phyloP scores from a whole-genome alignment of 1,139 yeast species.

The Geotrichum restrictum region DNA sequence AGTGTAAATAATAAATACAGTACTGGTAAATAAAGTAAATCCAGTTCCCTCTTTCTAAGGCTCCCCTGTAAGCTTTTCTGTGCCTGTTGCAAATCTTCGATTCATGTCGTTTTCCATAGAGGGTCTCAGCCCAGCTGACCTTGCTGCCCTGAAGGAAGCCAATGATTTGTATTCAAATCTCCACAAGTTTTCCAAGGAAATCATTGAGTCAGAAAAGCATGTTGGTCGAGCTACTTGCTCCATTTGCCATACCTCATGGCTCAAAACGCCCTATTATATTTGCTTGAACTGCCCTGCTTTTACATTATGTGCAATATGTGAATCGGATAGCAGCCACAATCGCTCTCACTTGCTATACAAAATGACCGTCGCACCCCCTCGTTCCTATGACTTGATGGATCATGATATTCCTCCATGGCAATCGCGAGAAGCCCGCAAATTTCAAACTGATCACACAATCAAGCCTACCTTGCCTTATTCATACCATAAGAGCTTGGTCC shows the following conservation, averaged over 20 bases:
- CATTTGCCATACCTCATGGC: background rate
- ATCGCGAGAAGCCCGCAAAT: slow-evolving; percentile 20
- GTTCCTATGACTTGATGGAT: slow-evolving; percentile 1
- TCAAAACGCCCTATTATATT: slow-evolving; percentile 2
- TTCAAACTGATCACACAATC: slow-evolving; percentile 3
- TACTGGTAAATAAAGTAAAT: too few relatives aligned
- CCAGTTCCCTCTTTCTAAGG: too few relatives aligned
- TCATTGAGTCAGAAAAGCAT: background rate
- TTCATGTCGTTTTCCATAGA: background rate
- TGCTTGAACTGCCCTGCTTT: slow-evolving; percentile 6
- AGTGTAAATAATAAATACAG: too few relatives aligned
- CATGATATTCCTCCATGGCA: slow-evolving; percentile 25
- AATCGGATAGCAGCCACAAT: slow-evolving; percentile 25
- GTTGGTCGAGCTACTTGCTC: background rate
- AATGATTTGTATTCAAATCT: background rate
- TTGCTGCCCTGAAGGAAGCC: background rate
- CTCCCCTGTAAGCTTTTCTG: too few relatives aligned
- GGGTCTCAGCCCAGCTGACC: background rate
- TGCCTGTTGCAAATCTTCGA: too few relatives aligned
- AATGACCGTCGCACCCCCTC: slow-evolving; percentile 17
- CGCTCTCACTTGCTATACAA: slow-evolving; percentile 27
- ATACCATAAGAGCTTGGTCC: slow-evolving; percentile 17
- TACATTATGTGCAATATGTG: slow-evolving; percentile 26
- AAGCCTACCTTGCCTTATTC: slow-evolving; percentile 15
- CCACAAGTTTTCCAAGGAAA: background rate